These are phyloP conservation scores for Clarkia xantiana DNA, from an alignment of 345 rosid species.

Conservation along the genomic window DNA sequence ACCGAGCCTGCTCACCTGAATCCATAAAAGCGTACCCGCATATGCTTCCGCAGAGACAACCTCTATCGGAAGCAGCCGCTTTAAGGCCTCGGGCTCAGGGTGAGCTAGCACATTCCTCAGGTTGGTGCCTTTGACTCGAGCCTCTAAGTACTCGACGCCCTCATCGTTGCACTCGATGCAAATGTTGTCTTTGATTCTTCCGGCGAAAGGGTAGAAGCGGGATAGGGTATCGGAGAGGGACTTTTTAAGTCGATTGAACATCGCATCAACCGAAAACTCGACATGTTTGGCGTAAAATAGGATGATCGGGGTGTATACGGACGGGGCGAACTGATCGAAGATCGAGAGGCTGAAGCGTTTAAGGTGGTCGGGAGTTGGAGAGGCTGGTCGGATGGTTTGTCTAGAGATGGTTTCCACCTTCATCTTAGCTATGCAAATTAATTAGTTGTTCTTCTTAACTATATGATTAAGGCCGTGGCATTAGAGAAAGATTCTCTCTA, in stretches of 20 bases:
- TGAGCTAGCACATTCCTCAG: slow-evolving; percentile 5
- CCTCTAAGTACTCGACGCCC: slow-evolving; percentile 7
- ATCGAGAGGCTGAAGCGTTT: slow-evolving; percentile 7
- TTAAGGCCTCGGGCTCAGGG: background rate
- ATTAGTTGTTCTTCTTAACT: too few species aligned
- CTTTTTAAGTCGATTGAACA: slow-evolving; percentile 4
- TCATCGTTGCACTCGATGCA: slow-evolving; percentile 11
- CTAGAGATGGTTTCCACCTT: slow-evolving; percentile 14
- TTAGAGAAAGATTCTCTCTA: too few species aligned
- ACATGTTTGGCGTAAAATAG: slow-evolving; percentile 9
- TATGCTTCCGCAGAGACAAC: slow-evolving; percentile 7
- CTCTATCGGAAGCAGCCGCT: background rate
- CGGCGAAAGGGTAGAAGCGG: slow-evolving; percentile 15
- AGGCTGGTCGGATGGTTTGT: slow-evolving; percentile 12
- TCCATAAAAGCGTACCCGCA: slow-evolving; percentile 16
- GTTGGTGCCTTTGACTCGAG: slow-evolving; percentile 1
- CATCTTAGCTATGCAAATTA: too few species aligned
- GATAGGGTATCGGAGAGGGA: slow-evolving; percentile 14
- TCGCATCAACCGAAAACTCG: background rate
- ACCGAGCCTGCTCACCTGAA: too few species aligned
- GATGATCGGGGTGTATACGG: slow-evolving; percentile 8
- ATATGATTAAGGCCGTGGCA: too few species aligned
- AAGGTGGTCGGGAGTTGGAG: slow-evolving; percentile 15
- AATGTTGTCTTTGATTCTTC: slow-evolving; percentile 10
- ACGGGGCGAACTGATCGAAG: slow-evolving; percentile 14